Evolutionary conservation across 75 land plant species (phyloP), one percentile per base, ranked within the genome.

Genomic region (Ceratopteris richardii): DNA sequence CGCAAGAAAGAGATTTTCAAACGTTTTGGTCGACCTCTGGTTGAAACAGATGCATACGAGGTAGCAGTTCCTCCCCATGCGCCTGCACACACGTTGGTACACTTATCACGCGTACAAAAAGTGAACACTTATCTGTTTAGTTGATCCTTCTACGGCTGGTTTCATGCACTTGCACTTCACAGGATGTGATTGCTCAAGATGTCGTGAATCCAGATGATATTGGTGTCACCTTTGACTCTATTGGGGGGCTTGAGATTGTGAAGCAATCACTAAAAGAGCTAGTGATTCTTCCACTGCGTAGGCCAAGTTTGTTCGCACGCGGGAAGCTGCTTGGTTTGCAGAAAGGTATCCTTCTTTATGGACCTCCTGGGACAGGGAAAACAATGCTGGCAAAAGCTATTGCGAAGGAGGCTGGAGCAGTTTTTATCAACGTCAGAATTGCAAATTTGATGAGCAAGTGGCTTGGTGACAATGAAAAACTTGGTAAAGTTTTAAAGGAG

Each of bases 361-460:
- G 98, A 1, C 98, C 98, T n/a, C 98, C 98, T 64, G 99, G 99
- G 22, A 95, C 99, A 31, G 99, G 99, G 22, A 94, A 94, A 55
- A 94, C 98, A 30, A 65, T 94, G 69, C 85, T 94, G 31, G 98
- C 98, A 12, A 86, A 92, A 63, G 99, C 99, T 37, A 70, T 82
- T 31, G 79, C 79, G 0, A 90, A 74, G 53, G 96, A 90, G 64
- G 82, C 90, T 9, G 75, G 87, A 18, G 99, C 92, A 29, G 92
- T 90, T 31, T 95, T 95, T 58, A 95, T 95, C n/a, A 95, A 95
- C 63, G 86, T 90, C 39, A 86, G 79, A 60, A 70, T 84, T 27
- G 78, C 99, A 2, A 95, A 79, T 60, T 60, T 95, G 62, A 90
- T 95, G 97, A 84, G 96, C 81, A 95, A 95, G 72, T 95, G 99